Base-by-base conservation (phyloP, 2,329 filamentous ascomycete genomes). In the Ophiostoma pallidulum region DNA sequence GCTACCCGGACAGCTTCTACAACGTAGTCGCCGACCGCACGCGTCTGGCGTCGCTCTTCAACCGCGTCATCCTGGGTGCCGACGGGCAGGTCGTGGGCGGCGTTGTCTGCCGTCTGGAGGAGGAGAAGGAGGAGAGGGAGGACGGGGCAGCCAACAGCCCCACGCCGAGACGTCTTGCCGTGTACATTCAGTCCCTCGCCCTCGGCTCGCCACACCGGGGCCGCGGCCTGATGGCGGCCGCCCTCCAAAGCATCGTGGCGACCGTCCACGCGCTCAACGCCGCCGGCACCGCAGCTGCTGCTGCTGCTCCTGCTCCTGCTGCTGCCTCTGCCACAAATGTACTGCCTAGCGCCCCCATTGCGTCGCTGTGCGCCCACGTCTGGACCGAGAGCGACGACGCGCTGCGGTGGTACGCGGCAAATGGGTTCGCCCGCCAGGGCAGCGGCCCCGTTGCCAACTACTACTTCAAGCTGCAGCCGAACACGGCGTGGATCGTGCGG, bases 361-460 rank as follows among this genome's bases (percentile, higher is more conserved):
- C 55, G 31, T 56, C 67, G 37, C 65, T 81, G 14, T 82, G 78
- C 54, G 80, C 80, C 4, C 80, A 84, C 60, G 80, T 84, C 14
- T 84, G 80, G 80, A 80, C 79, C 10, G 72, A 78, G 50, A 83
- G 82, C 59, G 70, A 73, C 3, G 79, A 82, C 18, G 80, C 73
- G 0, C 62, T 83, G 51, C 67, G 67, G 49, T 84, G 80, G 80
- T 84, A 84, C 62, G 57, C 66, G 28, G 67, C 69, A 20, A 70
- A 77, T 9, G 77, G 78, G 3, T 84, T 84, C 59, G 57, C 59
- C 49, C 66, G 67, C 43, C 66, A 71, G 41, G 68, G 66, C 13
- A 57, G 54, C 12, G 60, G 67, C 31, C 66, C 69, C n/a, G 60
- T 81, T 9, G 60, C 68, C 29, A 73, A 72, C 3, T 84, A 84